Base-by-base conservation (phyloP, 495 filamentous ascomycete genomes). In the Durotheca rogersii region DNA sequence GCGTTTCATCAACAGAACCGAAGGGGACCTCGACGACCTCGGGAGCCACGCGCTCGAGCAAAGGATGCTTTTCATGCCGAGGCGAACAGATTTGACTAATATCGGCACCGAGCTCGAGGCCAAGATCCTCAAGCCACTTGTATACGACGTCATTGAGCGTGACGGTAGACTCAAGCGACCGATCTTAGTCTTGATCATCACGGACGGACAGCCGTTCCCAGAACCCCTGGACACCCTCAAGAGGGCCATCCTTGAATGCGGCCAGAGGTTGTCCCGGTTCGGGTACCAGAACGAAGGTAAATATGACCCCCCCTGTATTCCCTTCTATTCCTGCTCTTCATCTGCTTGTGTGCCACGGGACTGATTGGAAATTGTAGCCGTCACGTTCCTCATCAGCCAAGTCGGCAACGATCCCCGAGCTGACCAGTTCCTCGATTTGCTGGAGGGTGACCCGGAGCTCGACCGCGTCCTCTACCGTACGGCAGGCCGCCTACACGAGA, bases 1-100 rank as follows among this genome's bases (percentile, higher is more conserved):
- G 4, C 49, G 55, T 14, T 53, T 58, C 14, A 58, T 58, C 16
- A 58, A 58, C 18, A 35, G 17, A 9, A 27, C 4, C 23, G 23
- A 27, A 9, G 9, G 23, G 4, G 23, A 27, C 4, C 23, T 27
- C 23, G 23, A 27, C 23, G 23, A 27, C 9, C 23, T 27, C 23
- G 9, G 9, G 4, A 9, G 23, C 9, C 4, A 27, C 4, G 4
- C 4, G 23, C 23, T 27, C 9, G 23, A 27, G 23, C 4, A 9
- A 4, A 27, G 9, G 23, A 27, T 27, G 23, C 23, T 27, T 9
- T 27, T 27, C 9, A 9, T 9, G 23, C 23, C 23, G 9, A 27
- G 9, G 23, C 23, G 23, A 4, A 27, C 23, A 9, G 4, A 27
- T 9, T 9, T 27, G 23, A 27, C 23, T 9, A 27, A 27, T 9